Percentiles rank a stretch among this genome's conserved stretches.
Evolutionary conservation across 768 basidiomycete genomes (phyloP).

Genomic region (Tylopilus intermedius): DNA sequence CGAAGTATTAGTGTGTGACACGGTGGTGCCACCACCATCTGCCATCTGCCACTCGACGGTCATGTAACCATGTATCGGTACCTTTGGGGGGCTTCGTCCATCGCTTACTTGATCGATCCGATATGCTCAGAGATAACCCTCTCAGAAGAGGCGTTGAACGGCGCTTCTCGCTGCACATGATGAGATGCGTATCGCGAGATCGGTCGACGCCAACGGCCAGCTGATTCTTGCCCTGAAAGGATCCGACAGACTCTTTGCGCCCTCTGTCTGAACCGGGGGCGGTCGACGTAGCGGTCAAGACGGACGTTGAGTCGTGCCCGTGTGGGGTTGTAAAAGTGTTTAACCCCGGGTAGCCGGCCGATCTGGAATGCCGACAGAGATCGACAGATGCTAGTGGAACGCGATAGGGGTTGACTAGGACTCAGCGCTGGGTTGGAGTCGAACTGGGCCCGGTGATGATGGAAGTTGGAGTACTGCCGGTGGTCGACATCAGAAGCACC

Average conservation of each 20-base stretch:
- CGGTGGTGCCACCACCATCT: background rate
- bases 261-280: background rate
- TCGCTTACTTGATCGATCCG: background rate
- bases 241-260: conserved; percentile 1
- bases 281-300: background rate
- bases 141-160: background rate
- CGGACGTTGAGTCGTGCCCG: background rate
- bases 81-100: background rate
- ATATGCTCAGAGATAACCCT: background rate
- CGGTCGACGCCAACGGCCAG: background rate
- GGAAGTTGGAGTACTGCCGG: background rate
- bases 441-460: background rate
- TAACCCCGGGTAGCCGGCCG: background rate
- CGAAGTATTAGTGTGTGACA: background rate
- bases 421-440: background rate
- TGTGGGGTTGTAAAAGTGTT: background rate
- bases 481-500: background rate
- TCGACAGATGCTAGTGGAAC: background rate
- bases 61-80: background rate
- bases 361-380: conserved; percentile 3
- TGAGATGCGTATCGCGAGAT: background rate
- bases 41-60: background rate
- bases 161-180: background rate
- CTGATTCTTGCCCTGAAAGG: background rate
- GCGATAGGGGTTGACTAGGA: too few relatives aligned